Evolutionary conservation across 176 grass and related monocot genomes (phyloP), one percentile per base, ranked within the genome.

Genomic region (Luzula sylvatica): DNA sequence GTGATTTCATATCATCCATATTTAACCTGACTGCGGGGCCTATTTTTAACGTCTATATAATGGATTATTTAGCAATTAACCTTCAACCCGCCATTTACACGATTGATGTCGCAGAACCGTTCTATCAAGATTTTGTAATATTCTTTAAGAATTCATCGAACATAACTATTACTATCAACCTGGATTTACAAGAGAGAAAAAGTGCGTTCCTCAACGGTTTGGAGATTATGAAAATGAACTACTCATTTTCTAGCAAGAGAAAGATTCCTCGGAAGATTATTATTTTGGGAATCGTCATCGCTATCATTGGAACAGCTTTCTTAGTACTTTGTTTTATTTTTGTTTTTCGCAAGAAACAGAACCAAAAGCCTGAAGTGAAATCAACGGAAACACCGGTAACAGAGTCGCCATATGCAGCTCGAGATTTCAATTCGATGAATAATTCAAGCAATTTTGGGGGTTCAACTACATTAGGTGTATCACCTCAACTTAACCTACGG

Each of bases 151-250:
- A 1, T 8, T 2, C 39, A 38, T 59, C 46, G 38, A 82, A 78
- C 29, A 52, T 87, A 65, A 87, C 44, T 2, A 64, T 87, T 3
- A 82, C 23, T 63, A 70, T 87, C 58, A 50, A 77, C 24, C 47
- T 0, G 47, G 67, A 65, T 44, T 0, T 0, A 7, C 63, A 26
- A n/a, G 3, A 50, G 30, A 38, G 1, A 3, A 5, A 0, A 0
- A 46, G 0, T 1, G 90, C 66, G 9, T 50, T 82, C 2, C 77
- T 95, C 1, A 95, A 95, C 20, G 83, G 90, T 30, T 66, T 95
- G 8, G 90, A 95, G 67, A 86, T 95, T 55, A 78, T 95, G 67
- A 76, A 56, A 61, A 42, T 95, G 5, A 63, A 8, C 8, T 1
- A 26, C 5, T 21, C 7, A 35, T 15, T 61, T 15, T 11, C 2